These are phyloP conservation scores for Diplodia corticola DNA, from an alignment of 2,329 filamentous ascomycete genomes.

Conservation along the genomic window DNA sequence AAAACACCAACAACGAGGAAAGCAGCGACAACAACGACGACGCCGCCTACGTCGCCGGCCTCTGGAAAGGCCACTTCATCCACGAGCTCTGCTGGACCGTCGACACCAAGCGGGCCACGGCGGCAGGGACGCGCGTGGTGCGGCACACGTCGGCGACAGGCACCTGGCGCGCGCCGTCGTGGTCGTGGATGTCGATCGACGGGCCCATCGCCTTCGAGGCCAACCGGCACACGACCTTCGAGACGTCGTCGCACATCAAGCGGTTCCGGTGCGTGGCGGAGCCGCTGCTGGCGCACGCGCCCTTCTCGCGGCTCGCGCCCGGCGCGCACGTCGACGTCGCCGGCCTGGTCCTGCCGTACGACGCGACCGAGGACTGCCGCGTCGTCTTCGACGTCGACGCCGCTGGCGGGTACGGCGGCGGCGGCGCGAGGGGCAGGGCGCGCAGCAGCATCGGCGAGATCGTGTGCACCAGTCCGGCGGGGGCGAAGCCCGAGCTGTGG, in stretches of 20 bases:
- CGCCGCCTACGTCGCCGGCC: conserved; percentile 21
- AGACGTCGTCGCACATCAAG: not conserved
- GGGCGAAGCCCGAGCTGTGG: not conserved
- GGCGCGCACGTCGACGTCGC: not conserved
- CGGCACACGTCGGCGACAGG: not conserved
- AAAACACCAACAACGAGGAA: too few species aligned
- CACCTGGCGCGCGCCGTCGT: not conserved
- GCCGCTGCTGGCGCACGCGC: not conserved
- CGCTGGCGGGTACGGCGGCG: not conserved
- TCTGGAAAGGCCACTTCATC: conserved; percentile 16
- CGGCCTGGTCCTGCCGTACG: not conserved
- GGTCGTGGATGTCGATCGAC: conserved; percentile 19
- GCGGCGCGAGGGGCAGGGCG: not conserved
- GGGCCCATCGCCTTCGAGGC: conserved; percentile 12
- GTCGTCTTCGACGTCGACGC: conserved; percentile 2
- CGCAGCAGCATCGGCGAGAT: too few species aligned
- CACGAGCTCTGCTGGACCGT: conserved; percentile 21
- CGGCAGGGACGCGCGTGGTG: too few species aligned
- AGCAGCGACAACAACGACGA: too few species aligned
- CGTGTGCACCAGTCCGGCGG: not conserved
- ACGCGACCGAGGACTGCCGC: conserved; percentile 11
- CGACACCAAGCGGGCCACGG: conserved; percentile 8
- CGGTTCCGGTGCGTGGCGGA: not conserved
- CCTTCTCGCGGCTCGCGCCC: not conserved
- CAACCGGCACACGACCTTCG: conserved; percentile 12